phyloP scores from a whole-genome alignment of 805 yeast genomes.

The Sugiyamaella floridensis region DNA sequence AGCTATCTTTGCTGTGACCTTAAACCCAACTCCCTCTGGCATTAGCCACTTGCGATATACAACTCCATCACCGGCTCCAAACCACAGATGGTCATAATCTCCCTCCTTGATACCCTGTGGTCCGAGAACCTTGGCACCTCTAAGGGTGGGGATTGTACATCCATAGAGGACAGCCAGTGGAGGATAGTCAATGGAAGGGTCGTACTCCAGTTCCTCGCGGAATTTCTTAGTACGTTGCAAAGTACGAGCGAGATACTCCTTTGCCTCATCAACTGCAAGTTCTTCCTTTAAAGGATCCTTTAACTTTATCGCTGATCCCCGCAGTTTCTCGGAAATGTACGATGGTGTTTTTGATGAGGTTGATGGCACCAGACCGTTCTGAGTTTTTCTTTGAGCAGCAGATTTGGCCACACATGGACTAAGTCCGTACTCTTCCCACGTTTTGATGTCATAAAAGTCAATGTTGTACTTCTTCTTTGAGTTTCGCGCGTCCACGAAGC shows the following conservation, averaged over 20 bases:
- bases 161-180: conserved; percentile 82
- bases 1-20: conserved; percentile 58
- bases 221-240: conserved; percentile 54
- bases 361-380: background rate
- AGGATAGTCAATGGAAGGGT: conserved; percentile 55
- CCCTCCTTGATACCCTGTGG: conserved; percentile 61
- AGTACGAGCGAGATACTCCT: conserved; percentile 56
- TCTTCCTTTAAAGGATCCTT: conserved; percentile 6
- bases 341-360: conserved; percentile 5
- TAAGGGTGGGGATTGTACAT: conserved; percentile 72
- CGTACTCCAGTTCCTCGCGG: conserved; percentile 48
- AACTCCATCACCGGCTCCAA: conserved; percentile 93
- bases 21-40: conserved; percentile 71
- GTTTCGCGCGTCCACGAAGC: conserved; percentile 53
- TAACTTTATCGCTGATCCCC: background rate
- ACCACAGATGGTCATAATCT: conserved; percentile 65
- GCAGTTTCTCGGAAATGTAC: background rate
- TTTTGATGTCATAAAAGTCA: conserved; percentile 73
- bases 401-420: conserved; percentile 60
- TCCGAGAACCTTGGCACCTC: conserved; percentile 65
- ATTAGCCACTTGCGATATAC: conserved; percentile 74
- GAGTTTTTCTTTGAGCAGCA: background rate
- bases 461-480: conserved; percentile 30
- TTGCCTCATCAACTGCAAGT: conserved; percentile 43
- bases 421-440: conserved; percentile 70